Conservation (phyloP, 2,329 filamentous ascomycete species). For the Endocalyx cinctus region DNA sequence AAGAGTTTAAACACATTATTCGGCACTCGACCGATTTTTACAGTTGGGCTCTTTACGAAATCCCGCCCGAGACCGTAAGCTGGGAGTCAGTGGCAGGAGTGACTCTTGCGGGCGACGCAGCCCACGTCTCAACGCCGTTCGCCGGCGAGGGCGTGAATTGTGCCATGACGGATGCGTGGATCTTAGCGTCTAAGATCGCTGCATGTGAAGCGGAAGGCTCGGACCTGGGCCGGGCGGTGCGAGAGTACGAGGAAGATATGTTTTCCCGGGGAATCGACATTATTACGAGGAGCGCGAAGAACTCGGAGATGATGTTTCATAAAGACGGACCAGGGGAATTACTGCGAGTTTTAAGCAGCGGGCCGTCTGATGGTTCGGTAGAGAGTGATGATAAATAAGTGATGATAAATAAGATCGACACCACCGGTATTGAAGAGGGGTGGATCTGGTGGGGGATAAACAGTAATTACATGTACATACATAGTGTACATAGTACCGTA, state of each 20-base stretch:
- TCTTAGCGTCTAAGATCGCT: conserved; percentile 20
- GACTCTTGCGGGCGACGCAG: conserved; percentile 46
- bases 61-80: conserved; percentile 8
- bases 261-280: conserved; percentile 1
- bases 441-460: too few species aligned
- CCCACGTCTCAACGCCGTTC: conserved; percentile 41
- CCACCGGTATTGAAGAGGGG: too few species aligned
- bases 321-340: not conserved
- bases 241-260: conserved; percentile 5
- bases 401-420: too few species aligned
- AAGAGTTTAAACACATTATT: conserved; percentile 9
- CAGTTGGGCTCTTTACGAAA: conserved; percentile 19
- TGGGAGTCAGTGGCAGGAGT: conserved; percentile 36
- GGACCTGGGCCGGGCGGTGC: not conserved
- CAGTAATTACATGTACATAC: too few species aligned
- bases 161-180: conserved; percentile 40
- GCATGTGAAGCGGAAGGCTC: not conserved
- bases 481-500: too few species aligned
- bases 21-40: conserved; percentile 9
- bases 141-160: conserved; percentile 45
- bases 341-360: not conserved
- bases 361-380: too few species aligned
- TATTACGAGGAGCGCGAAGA: not conserved
- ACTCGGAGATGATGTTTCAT: not conserved
- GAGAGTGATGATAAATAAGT: too few species aligned